Percentiles rank a stretch among this genome's conserved stretches.
Evolutionary conservation across 345 rosid genomes (phyloP).

Genomic region (Balakata baccata): DNA sequence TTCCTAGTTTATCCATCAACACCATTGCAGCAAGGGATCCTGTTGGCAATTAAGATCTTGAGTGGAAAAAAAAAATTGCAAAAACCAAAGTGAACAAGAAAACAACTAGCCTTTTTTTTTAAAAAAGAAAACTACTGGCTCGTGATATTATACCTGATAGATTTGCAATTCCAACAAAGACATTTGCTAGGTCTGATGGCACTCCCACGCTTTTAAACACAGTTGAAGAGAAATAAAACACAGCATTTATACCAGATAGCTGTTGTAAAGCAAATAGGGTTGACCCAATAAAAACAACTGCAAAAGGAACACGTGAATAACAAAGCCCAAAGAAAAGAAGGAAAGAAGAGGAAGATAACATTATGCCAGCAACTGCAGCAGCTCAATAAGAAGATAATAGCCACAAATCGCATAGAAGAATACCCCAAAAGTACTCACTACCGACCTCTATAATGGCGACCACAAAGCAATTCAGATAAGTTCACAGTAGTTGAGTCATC

Average conservation of each 20-base stretch:
- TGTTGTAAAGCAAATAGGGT: constrained; percentile 99
- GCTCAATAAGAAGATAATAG: constrained; percentile 11
- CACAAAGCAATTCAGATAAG: constrained; percentile 63
- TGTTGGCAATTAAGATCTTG: constrained; percentile 25
- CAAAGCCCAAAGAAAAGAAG: constrained; percentile 43
- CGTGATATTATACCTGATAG: constrained; percentile 51
- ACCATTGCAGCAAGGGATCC: constrained; percentile 85
- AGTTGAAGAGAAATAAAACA: constrained; percentile 96
- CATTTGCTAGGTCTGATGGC: constrained; percentile 73
- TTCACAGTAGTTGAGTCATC: constrained; percentile 64
- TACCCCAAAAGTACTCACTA: constrained; percentile 8
- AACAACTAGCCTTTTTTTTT: neutral
- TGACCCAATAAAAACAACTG: constrained; percentile 99
- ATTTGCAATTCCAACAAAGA: constrained; percentile 72
- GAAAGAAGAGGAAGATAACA: constrained; percentile 14
- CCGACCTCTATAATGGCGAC: constrained; percentile 85
- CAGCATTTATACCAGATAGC: constrained; percentile 99
- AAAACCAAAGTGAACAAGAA: constrained; percentile 1
- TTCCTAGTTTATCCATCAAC: constrained; percentile 92
- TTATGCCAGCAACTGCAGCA: constrained; percentile 13
- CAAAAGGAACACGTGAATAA: constrained; percentile 83
- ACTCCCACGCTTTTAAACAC: constrained; percentile 95
- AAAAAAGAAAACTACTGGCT: constrained; percentile 10
- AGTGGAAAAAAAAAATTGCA: constrained; percentile 1
- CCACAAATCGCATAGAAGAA: constrained; percentile 12